Conservation (phyloP, 192 early-diverging fungal species). For the Geranomyces variabilis region DNA sequence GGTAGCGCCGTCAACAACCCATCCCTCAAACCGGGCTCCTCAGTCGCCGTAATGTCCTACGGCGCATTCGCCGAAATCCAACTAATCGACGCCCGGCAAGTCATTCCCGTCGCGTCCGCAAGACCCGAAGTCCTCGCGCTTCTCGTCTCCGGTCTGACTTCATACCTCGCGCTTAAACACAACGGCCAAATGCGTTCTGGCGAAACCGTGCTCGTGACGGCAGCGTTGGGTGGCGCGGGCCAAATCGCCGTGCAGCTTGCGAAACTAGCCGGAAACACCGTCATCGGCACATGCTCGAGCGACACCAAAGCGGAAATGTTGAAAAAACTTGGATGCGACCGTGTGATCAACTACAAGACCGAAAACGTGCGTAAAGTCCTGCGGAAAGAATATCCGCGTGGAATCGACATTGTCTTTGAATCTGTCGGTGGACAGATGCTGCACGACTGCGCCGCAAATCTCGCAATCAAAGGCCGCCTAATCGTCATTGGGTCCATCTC, state of each 20-base stretch:
- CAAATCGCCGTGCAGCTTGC: slow-evolving; percentile 67
- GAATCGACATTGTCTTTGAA: slow-evolving; percentile 64
- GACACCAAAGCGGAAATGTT: slow-evolving; percentile 56
- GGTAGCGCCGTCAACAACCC: slow-evolving; percentile 34
- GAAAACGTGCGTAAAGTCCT: slow-evolving; percentile 54
- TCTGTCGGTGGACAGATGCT: slow-evolving; percentile 60
- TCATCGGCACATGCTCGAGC: slow-evolving; percentile 62
- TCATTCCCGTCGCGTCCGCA: slow-evolving; percentile 39
- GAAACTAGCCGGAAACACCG: slow-evolving; percentile 59
- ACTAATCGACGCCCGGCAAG: slow-evolving; percentile 23
- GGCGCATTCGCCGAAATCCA: slow-evolving; percentile 60
- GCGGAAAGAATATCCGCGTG: slow-evolving; percentile 57
- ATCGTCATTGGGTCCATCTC: slow-evolving; percentile 45
- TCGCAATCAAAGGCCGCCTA: slow-evolving; percentile 38
- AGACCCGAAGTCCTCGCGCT: slow-evolving; percentile 42
- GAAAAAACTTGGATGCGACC: slow-evolving; percentile 56
- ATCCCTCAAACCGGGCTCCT: slow-evolving; percentile 28
- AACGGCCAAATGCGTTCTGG: slow-evolving; percentile 49
- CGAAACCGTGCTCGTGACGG: slow-evolving; percentile 62
- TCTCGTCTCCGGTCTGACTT: slow-evolving; percentile 58
- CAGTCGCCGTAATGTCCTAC: slow-evolving; percentile 50
- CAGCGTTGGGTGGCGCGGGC: slow-evolving; percentile 64
- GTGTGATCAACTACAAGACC: slow-evolving; percentile 64
- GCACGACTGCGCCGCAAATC: slow-evolving; percentile 37
- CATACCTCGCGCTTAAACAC: slow-evolving; percentile 54